phyloP scores from a whole-genome alignment of 2,329 filamentous ascomycete genomes.

The Rhynchosporium agropyri region DNA sequence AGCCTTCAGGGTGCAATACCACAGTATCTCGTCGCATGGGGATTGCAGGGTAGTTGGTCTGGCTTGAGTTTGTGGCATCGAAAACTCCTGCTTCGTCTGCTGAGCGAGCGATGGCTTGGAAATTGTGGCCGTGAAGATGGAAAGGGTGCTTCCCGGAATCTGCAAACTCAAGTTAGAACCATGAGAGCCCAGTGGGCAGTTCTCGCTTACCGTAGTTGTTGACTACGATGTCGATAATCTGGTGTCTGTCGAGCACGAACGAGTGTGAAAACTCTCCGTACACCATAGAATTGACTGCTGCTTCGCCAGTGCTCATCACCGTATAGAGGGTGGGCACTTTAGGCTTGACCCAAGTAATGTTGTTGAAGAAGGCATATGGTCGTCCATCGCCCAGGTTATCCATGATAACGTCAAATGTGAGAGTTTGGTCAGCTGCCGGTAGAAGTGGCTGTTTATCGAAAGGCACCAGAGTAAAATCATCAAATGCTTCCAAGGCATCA shows the following conservation, averaged over 20 bases:
- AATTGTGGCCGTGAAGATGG: constrained; percentile 75
- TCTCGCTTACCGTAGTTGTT: constrained; percentile 60
- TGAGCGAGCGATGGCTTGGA: constrained; percentile 67
- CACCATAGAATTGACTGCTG: constrained; percentile 58
- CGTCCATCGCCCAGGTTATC: constrained; percentile 68
- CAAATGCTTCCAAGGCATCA: constrained; percentile 66
- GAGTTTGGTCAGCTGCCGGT: constrained; percentile 61
- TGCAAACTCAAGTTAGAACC: constrained; percentile 19
- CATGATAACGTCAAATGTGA: constrained; percentile 68
- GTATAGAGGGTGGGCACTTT: constrained; percentile 71
- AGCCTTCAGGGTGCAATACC: constrained; percentile 64
- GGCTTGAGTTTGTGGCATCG: constrained; percentile 48
- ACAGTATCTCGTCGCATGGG: constrained; percentile 72
- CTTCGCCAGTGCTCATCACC: constrained; percentile 56
- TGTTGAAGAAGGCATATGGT: constrained; percentile 66
- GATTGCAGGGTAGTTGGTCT: constrained; percentile 52
- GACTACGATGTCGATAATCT: constrained; percentile 73
- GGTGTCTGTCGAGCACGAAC: constrained; percentile 68
- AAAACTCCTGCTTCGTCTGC: constrained; percentile 60
- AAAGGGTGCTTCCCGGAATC: constrained; percentile 72
- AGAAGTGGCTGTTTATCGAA: constrained; percentile 65
- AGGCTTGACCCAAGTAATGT: constrained; percentile 63
- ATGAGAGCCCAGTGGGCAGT: not conserved
- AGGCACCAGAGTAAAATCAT: constrained; percentile 74
- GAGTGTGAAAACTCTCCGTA: constrained; percentile 69